Evolutionary conservation across 352 stramenopile species (phyloP), one percentile per base, ranked within the genome.

Genomic region (Phytophthora colocasiae): DNA sequence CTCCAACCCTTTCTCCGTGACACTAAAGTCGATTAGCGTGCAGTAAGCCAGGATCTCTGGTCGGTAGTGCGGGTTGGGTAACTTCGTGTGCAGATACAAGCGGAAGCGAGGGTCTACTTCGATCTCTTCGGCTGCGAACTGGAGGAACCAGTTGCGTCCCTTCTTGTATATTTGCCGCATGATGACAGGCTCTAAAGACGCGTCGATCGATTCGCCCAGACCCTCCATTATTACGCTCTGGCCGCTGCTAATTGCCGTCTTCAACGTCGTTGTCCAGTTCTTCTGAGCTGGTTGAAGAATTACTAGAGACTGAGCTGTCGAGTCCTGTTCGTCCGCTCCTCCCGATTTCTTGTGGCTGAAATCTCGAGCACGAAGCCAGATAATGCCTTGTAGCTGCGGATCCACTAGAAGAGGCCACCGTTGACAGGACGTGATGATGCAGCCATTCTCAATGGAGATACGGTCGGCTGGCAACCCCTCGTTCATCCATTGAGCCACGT

Each of bases 11-110:
- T 83, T 85, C 46, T 97, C 86, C 10, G 93, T 98, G 19, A 98
- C 93, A 44, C 95, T 97, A 50, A 98, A 98, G 69, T 98, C 96
- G 52, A 98, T 97, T 1, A 98, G 75, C 39, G 92, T 98, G 57
- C 91, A 98, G 57, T 97, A 95, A 24, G 93, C 91, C 14, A 95
- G 69, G n/a, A 98, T 84, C 60, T 98, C 93, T 0, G 93, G 93
- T 1, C 86, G 83, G 62, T 97, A 98, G 66, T 98, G 93, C 5
- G 93, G 94, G 34, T 98, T 98, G 1, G 89, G 87, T 1, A 98
- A 71, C 49, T 97, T 97, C 0, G 91, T 98, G 68, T 98, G 93
- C 24, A 98, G 50, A 46, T 83, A 98, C 14, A 98, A 62, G 1
- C 87, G 75, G 60, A 98, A 98, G 10, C 87, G 71, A 22, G 81